Percentiles rank a stretch among this genome's conserved stretches.
These are phyloP conservation scores for Aureobasidium sp. DNA, from an alignment of 2,329 filamentous ascomycete genomes.

Conservation along the genomic window DNA sequence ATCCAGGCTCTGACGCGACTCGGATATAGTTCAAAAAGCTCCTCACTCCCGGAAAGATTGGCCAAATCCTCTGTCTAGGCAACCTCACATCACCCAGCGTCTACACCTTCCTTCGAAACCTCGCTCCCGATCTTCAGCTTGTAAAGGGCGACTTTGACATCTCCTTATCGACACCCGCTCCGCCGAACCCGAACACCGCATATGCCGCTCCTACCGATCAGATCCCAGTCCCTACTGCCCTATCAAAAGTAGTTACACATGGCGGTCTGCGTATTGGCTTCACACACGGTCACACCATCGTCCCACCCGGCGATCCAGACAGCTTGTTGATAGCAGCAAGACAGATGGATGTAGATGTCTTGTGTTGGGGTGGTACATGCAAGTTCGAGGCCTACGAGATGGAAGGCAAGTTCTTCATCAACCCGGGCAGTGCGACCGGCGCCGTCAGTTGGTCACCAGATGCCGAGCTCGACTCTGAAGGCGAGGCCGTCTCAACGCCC, in stretches of 20 bases:
- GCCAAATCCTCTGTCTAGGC: constrained; percentile 52
- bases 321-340: constrained; percentile 59
- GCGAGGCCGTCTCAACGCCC: constrained; percentile 62
- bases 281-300: constrained; percentile 65
- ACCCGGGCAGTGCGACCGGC: constrained; percentile 61
- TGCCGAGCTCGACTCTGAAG: constrained; percentile 32
- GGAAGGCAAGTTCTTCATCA: constrained; percentile 66
- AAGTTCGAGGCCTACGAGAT: constrained; percentile 65
- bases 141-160: constrained; percentile 66
- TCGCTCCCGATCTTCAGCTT: constrained; percentile 58
- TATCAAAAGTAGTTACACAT: constrained; percentile 64
- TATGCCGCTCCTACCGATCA: constrained; percentile 19
- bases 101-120: constrained; percentile 49
- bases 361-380: constrained; percentile 64
- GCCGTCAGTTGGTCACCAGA: constrained; percentile 53
- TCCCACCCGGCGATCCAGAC: constrained; percentile 61
- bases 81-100: constrained; percentile 53
- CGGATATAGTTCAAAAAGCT: constrained; percentile 46
- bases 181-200: constrained; percentile 18
- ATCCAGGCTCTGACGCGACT: constrained; percentile 6
- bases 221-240: constrained; percentile 38
- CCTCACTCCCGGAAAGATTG: constrained; percentile 52
- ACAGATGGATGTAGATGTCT: constrained; percentile 64
- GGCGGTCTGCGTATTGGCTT: constrained; percentile 62
- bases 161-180: constrained; percentile 52